Evolutionary conservation across 495 filamentous ascomycete genomes (phyloP), one percentile per base, ranked within the genome.

Genomic region (Tetracladium marchalianum): DNA sequence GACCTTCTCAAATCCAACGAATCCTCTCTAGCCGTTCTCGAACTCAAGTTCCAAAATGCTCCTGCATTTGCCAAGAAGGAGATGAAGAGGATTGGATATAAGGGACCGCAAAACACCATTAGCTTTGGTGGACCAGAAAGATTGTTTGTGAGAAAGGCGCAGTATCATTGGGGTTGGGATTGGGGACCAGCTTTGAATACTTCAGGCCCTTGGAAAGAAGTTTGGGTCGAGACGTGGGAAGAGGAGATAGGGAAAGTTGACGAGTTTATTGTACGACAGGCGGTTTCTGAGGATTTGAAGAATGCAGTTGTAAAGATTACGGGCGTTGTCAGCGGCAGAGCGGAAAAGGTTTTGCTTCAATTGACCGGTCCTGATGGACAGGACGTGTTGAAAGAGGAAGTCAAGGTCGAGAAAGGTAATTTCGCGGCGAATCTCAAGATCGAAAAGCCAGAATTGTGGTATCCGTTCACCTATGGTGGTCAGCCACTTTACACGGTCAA

Each of bases 151-250:
- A 65, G 77, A 35, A 85, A 82, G 53, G 79, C 77, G 5, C 81
- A 84, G 61, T 84, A 84, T 52, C 81, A 84, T 53, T 87, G 80
- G 78, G 85, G 85, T 32, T 90, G 85, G 85, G 84, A 90, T 52
- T 87, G 84, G 85, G 85, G 85, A 10, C 84, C 85, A 22, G 71
- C 78, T 10, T 52, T 88, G 22, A 66, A 84, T 59, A 84, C 81
- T 9, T 81, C 75, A 35, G 85, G 85, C 5, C 82, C 82, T n/a
- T 89, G 84, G 84, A 73, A 75, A 46, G 75, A 78, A 2, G 67
- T 87, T 8, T 64, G 58, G 1, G 60, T 89, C 12, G 83, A 88
- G 56, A 68, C 72, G 0, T 87, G 81, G 53, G 62, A 60, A 12
- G 62, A 65, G 0, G 67, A 36, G 5, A 9, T 36, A 2, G 12